Conservation (phyloP, 176 grass and related monocot genomes). For the Triticum timopheevii region DNA sequence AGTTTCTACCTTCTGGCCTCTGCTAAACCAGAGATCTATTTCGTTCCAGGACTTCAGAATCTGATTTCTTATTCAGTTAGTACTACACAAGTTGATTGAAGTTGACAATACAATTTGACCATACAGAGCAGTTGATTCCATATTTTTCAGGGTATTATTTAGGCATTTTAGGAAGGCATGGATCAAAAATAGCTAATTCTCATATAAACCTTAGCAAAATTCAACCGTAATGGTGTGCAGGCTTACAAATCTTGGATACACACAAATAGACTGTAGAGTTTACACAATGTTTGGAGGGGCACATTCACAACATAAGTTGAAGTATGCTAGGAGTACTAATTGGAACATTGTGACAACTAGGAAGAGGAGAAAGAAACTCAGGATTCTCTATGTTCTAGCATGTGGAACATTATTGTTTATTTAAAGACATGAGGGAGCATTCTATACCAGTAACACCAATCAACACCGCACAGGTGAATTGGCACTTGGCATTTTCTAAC, state of each 20-base stretch:
- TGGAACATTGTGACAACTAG: background rate
- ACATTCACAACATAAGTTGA: background rate
- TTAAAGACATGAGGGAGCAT: slow-evolving; percentile 12
- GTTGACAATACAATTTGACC: too few species aligned
- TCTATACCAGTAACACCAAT: slow-evolving; percentile 18
- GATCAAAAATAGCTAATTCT: too few species aligned
- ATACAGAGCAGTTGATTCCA: too few species aligned
- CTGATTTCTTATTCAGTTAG: too few species aligned
- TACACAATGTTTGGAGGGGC: background rate
- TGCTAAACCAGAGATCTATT: too few species aligned
- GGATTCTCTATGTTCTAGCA: background rate
- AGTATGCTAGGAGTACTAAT: background rate
- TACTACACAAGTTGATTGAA: too few species aligned
- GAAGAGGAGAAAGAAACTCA: background rate
- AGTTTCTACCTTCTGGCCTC: too few species aligned
- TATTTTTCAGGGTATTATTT: too few species aligned
- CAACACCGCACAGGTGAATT: slow-evolving; percentile 35
- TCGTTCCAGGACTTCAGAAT: too few species aligned
- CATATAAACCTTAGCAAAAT: too few species aligned
- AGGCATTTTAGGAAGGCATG: too few species aligned
- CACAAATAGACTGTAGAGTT: background rate
- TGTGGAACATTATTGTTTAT: slow-evolving; percentile 9
- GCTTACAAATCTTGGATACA: background rate
- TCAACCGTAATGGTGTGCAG: background rate
- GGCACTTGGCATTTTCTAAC: slow-evolving; percentile 37